Evolutionary conservation across 768 basidiomycete species (phyloP).

Genomic region (Serendipita sp.): DNA sequence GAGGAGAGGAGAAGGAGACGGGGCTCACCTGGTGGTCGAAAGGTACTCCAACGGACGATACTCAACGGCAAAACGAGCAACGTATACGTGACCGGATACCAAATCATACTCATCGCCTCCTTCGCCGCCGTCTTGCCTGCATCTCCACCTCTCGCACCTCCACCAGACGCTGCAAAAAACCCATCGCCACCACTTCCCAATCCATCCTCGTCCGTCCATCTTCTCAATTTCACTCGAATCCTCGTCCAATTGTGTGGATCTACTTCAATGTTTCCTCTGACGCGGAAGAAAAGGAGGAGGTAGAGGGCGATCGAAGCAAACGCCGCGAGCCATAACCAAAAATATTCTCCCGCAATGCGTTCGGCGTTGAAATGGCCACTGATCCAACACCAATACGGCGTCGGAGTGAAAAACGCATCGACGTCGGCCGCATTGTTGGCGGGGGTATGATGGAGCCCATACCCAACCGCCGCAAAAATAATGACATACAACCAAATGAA

Average conservation of each 20-base stretch:
- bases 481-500: conserved; percentile 23
- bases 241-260: conserved; percentile 22
- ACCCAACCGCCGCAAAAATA: conserved; percentile 18
- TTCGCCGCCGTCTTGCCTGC: conserved; percentile 6
- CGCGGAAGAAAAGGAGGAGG: conserved; percentile 24
- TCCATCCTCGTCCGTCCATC: background rate
- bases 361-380: conserved; percentile 17
- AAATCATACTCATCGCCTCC: conserved; percentile 11
- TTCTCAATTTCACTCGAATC: conserved; percentile 11
- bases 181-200: background rate
- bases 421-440: background rate
- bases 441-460: background rate
- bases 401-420: conserved; percentile 5
- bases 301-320: conserved; percentile 21
- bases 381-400: conserved; percentile 29
- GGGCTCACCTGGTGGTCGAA: conserved; percentile 11
- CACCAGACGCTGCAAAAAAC: background rate
- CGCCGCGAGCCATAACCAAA: conserved; percentile 31
- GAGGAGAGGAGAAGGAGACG: background rate
- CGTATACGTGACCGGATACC: conserved; percentile 25
- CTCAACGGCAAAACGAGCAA: conserved; percentile 25
- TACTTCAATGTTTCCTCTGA: conserved; percentile 21
- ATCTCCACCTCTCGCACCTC: conserved; percentile 8
- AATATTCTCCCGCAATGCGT: conserved; percentile 27
- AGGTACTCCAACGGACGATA: conserved; percentile 25